These are phyloP conservation scores for Globisporangium megalacanthum DNA, from an alignment of 352 stramenopile genomes.

Conservation along the genomic window DNA sequence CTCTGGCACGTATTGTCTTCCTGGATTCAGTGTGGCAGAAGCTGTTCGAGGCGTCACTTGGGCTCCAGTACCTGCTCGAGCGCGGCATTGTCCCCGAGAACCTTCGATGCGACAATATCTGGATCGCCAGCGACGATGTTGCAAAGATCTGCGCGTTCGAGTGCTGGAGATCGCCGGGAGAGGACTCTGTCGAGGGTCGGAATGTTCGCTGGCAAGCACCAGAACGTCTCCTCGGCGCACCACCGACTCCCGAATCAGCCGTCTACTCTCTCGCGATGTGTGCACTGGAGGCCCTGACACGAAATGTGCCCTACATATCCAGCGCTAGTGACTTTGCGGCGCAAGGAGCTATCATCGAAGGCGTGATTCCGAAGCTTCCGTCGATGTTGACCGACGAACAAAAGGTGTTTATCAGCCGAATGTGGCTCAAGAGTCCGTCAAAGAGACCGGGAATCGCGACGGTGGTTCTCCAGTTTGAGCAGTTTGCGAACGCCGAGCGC, in stretches of 20 bases:
- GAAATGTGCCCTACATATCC: background rate
- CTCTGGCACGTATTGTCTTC: background rate
- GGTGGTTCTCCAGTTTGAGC: background rate
- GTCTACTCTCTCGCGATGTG: slow-evolving; percentile 7
- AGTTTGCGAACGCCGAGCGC: background rate
- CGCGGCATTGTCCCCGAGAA: background rate
- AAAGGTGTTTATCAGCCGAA: background rate
- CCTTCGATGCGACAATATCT: slow-evolving; percentile 1
- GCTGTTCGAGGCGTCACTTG: slow-evolving; percentile 12
- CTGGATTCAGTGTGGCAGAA: slow-evolving; percentile 1
- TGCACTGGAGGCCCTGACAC: slow-evolving; percentile 1
- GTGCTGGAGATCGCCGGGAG: background rate
- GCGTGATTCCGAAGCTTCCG: background rate
- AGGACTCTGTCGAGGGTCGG: too few species aligned
- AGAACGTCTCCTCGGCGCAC: background rate
- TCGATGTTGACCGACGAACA: background rate
- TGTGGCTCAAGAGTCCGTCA: background rate
- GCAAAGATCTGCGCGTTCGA: slow-evolving; percentile 2
- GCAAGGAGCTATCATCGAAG: background rate
- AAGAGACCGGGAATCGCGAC: background rate
- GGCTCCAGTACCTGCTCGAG: slow-evolving; percentile 26
- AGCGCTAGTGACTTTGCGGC: background rate
- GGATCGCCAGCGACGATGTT: background rate
- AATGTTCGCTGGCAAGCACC: slow-evolving; percentile 1
- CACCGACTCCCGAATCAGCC: background rate